Conservation (phyloP, 495 filamentous ascomycete species). For the Amniculicola lignicola region DNA sequence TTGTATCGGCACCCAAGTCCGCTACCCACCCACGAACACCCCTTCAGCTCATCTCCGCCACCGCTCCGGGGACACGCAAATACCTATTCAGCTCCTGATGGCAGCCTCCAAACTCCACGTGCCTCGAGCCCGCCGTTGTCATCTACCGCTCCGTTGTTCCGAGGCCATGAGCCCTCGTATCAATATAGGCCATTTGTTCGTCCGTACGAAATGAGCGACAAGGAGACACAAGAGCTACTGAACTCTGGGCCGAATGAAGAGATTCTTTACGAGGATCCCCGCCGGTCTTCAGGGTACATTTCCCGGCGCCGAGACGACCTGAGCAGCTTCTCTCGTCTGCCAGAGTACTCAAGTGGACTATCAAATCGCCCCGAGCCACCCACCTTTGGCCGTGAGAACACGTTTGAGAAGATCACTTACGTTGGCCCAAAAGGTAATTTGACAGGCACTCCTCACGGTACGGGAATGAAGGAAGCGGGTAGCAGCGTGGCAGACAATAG, state of each 20-base stretch:
- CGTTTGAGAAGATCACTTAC: conserved; percentile 37
- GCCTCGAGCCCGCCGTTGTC: neutral
- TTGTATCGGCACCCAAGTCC: conserved; percentile 38
- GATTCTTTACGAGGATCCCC: conserved; percentile 24
- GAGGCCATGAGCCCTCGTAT: neutral
- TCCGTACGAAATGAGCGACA: conserved; percentile 20
- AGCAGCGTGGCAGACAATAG: conserved; percentile 42
- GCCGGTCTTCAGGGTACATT: too few relatives aligned
- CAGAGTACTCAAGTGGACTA: too few relatives aligned
- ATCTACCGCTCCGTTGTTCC: neutral
- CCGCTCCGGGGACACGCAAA: neutral
- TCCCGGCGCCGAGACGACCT: too few relatives aligned
- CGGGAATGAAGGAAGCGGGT: conserved; percentile 38
- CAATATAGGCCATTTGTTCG: neutral
- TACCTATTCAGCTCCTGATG: neutral
- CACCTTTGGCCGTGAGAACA: conserved; percentile 30
- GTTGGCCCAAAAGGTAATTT: conserved; percentile 38
- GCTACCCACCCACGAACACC: conserved; percentile 34
- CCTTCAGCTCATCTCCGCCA: conserved; percentile 33
- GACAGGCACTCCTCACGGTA: conserved; percentile 39
- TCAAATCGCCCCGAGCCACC: conserved; percentile 20
- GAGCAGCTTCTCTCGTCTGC: neutral
- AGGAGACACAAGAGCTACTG: conserved; percentile 24
- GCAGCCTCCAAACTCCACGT: neutral
- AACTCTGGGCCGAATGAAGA: conserved; percentile 32